Conservation (phyloP, 495 filamentous ascomycete species). For the Aspergillus cavernicola region DNA sequence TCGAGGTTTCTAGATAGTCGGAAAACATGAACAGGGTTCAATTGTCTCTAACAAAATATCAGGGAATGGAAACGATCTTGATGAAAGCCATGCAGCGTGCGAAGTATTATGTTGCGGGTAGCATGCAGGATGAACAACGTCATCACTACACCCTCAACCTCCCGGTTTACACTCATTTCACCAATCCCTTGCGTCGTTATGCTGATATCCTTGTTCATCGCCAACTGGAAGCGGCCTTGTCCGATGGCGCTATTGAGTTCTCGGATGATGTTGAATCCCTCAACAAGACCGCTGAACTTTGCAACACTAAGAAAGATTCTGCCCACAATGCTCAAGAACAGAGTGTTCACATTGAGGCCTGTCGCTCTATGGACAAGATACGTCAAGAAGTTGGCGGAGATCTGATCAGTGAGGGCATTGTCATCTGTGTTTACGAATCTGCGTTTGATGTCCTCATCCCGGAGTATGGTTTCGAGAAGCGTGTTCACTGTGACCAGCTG, state of each 20-base stretch:
- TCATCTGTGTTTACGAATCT: slow-evolving; percentile 96
- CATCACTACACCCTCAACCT: slow-evolving; percentile 90
- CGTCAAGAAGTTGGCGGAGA: slow-evolving; percentile 82
- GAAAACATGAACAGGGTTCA: too few relatives aligned
- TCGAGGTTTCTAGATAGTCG: background rate
- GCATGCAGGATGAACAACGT: slow-evolving; percentile 65
- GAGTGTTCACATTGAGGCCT: slow-evolving; percentile 97
- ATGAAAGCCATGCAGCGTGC: slow-evolving; percentile 93
- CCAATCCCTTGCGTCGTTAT: slow-evolving; percentile 91
- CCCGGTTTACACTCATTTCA: slow-evolving; percentile 96
- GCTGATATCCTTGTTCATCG: slow-evolving; percentile 93
- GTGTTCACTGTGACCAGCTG: slow-evolving; percentile 96
- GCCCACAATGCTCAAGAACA: slow-evolving; percentile 97
- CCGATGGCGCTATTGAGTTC: slow-evolving; percentile 78
- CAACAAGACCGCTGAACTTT: slow-evolving; percentile 88
- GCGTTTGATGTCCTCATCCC: slow-evolving; percentile 98
- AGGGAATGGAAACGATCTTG: slow-evolving; percentile 93
- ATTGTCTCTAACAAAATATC: background rate
- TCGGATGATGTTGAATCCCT: slow-evolving; percentile 83
- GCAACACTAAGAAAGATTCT: slow-evolving; percentile 99
- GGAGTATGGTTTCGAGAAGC: slow-evolving; percentile 98
- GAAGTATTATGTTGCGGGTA: slow-evolving; percentile 85
- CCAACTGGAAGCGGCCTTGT: slow-evolving; percentile 84
- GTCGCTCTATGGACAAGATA: slow-evolving; percentile 87
- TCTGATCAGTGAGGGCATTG: slow-evolving; percentile 93